Evolutionary conservation across 2,329 filamentous ascomycete species (phyloP).

Genomic region (Penicillium sp.): DNA sequence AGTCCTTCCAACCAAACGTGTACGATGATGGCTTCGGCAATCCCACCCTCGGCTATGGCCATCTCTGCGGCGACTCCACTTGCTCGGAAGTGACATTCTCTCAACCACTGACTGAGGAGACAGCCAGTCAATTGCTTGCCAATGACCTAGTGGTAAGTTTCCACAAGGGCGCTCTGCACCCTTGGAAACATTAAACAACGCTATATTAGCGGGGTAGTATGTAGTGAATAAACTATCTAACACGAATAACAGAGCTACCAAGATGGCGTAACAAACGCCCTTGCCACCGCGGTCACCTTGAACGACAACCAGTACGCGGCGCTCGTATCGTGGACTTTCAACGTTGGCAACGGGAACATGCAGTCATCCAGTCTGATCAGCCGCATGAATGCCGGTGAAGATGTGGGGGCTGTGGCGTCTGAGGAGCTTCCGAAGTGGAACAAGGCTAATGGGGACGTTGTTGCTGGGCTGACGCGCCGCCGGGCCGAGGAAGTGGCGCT

Average conservation of each 20-base stretch:
- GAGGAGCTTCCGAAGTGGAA: conserved; percentile 52
- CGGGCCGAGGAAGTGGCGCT: conserved; percentile 48
- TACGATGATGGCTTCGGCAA: conserved; percentile 46
- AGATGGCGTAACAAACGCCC: conserved; percentile 41
- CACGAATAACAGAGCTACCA: conserved; percentile 28
- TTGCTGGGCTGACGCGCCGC: conserved; percentile 44
- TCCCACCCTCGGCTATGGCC: conserved; percentile 53
- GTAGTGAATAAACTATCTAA: background rate
- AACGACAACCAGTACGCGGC: conserved; percentile 55
- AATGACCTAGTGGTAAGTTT: conserved; percentile 34
- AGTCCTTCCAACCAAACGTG: conserved; percentile 32
- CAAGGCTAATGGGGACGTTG: conserved; percentile 39
- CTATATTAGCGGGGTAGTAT: background rate
- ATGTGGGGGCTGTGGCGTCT: conserved; percentile 41
- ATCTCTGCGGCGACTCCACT: conserved; percentile 43
- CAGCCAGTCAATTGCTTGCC: conserved; percentile 43
- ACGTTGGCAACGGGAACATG: conserved; percentile 48
- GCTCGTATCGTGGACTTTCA: conserved; percentile 53
- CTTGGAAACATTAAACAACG: background rate
- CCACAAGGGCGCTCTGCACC: background rate
- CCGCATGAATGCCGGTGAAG: conserved; percentile 47
- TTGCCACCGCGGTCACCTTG: conserved; percentile 36
- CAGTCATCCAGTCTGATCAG: conserved; percentile 42
- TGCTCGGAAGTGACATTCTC: conserved; percentile 48
- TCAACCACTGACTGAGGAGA: conserved; percentile 43